A percentile compares a stretch with the other conserved stretches of the same genome.
Evolutionary conservation across 257 asterid genomes (phyloP).

Genomic region (Przewalskia tangutica): DNA sequence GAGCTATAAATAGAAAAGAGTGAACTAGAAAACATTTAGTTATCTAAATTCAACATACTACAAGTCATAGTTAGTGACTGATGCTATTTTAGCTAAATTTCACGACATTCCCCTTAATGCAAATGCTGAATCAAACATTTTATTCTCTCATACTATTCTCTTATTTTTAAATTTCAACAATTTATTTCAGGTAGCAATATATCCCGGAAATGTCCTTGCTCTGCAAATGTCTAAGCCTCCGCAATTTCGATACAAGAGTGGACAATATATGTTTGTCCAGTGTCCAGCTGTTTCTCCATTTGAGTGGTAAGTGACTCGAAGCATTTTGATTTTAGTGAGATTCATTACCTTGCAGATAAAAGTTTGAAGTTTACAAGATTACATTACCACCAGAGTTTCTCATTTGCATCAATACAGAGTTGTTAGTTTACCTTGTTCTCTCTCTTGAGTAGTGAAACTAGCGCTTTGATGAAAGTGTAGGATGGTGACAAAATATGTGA

Average conservation of each 20-base stretch:
- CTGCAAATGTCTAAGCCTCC: slow-evolving; percentile 95
- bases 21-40: not conserved
- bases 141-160: not conserved
- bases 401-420: not conserved
- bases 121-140: not conserved
- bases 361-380: not conserved
- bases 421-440: not conserved
- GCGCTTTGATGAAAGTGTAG: not conserved
- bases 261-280: slow-evolving; percentile 94
- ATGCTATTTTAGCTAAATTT: not conserved
- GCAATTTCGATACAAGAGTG: slow-evolving; percentile 69
- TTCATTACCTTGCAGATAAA: not conserved
- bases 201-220: slow-evolving; percentile 84
- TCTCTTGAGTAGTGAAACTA: not conserved
- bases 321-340: not conserved
- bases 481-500: not conserved
- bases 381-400: not conserved
- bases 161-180: not conserved
- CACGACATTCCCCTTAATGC: not conserved
- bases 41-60: not conserved
- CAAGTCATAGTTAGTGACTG: not conserved
- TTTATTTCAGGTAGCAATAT: slow-evolving; percentile 70
- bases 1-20: not conserved
- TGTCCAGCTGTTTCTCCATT: slow-evolving; percentile 96
- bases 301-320: slow-evolving; percentile 52